Evolutionary conservation across 202 grass and related monocot species (phyloP).

Genomic region (Schoenoplectus tabernaemontani): DNA sequence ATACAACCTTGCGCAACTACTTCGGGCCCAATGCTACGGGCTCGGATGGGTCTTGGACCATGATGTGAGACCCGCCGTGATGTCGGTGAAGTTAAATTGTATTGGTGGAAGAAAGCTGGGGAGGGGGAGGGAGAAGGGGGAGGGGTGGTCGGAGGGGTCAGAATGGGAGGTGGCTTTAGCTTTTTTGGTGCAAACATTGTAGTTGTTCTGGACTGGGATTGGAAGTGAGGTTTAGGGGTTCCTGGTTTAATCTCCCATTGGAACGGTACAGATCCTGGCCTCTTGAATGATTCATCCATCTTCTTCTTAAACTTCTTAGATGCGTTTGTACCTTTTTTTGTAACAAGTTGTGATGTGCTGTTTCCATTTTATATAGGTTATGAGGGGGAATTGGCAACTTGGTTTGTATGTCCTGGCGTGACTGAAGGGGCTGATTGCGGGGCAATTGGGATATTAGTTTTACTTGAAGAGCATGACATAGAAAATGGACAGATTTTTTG

Average conservation of each 20-base stretch:
- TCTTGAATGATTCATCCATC: constrained; percentile 69
- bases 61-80: not conserved
- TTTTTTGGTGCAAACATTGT: constrained; percentile 12
- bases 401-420: too few species aligned
- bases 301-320: not conserved
- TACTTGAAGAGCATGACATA: too few species aligned
- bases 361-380: too few species aligned
- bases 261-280: constrained; percentile 68
- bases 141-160: constrained; percentile 34
- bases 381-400: too few species aligned
- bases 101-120: constrained; percentile 19
- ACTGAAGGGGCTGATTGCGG: too few species aligned
- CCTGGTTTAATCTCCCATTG: constrained; percentile 85
- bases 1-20: constrained; percentile 31
- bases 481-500: too few species aligned
- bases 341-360: not conserved
- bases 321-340: not conserved
- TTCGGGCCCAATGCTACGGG: not conserved
- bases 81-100: constrained; percentile 35
- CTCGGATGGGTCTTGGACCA: not conserved
- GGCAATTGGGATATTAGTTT: too few species aligned
- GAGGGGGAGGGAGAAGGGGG: too few species aligned
- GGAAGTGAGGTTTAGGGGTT: constrained; percentile 38
- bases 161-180: constrained; percentile 52
- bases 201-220: constrained; percentile 14